phyloP scores from a whole-genome alignment of 2,329 filamentous ascomycete species.

The Dryadomyces quercus-mongolicae region DNA sequence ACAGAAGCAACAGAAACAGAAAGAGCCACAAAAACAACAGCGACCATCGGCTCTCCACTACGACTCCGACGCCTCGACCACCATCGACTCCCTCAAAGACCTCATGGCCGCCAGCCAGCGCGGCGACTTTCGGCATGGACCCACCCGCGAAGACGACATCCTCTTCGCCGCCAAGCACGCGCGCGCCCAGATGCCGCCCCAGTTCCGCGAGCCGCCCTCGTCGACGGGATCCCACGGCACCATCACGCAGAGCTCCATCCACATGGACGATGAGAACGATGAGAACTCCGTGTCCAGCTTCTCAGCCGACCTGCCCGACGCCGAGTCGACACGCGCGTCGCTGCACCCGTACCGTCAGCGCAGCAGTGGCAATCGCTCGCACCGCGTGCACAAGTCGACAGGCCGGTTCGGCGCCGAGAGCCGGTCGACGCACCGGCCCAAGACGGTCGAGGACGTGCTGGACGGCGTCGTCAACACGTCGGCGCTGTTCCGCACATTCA shows the following conservation, averaged over 20 bases:
- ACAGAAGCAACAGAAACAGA: neutral
- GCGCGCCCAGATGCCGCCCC: conserved; percentile 9
- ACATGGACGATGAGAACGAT: neutral
- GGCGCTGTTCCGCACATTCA: conserved; percentile 13
- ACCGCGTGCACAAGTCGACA: conserved; percentile 9
- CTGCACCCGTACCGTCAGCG: conserved; percentile 6
- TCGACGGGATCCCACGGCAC: conserved; percentile 14
- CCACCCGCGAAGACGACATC: conserved; percentile 7
- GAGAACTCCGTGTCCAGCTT: conserved; percentile 4
- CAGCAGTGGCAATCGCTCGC: neutral
- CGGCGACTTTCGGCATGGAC: conserved; percentile 1
- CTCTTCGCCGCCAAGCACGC: conserved; percentile 10
- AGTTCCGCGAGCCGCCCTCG: conserved; percentile 13
- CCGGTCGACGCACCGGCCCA: neutral
- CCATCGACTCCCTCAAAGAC: conserved; percentile 12
- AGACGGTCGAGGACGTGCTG: conserved; percentile 6
- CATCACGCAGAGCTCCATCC: conserved; percentile 11
- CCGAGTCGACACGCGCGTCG: conserved; percentile 12
- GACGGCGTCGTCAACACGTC: conserved; percentile 13
- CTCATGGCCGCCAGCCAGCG: conserved; percentile 9
- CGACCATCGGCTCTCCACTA: neutral
- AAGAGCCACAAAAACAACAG: too few species aligned
- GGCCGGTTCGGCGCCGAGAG: conserved; percentile 9
- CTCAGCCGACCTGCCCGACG: conserved; percentile 10
- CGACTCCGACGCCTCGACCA: conserved; percentile 12